Base-by-base conservation (phyloP, 108 stramenopile species). In the Pseudonitzschia multistriata region DNA sequence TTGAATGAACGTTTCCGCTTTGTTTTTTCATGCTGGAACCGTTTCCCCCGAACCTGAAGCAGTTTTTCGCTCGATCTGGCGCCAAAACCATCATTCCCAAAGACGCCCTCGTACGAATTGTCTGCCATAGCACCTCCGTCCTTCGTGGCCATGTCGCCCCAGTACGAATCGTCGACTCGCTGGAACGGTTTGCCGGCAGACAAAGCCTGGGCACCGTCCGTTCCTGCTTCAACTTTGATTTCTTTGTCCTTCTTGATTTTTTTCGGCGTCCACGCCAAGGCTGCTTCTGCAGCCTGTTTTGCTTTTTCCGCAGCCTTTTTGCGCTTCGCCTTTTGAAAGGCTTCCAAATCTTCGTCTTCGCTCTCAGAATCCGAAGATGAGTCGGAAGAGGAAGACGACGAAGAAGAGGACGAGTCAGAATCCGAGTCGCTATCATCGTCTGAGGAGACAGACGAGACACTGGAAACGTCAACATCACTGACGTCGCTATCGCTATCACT, bases 21-120 rank as follows among this genome's bases (percentile, higher is more conserved):
- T 30, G 95, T 99, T 83, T 99, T 99, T 83, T 99, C 99, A 59
- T 98, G 96, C 56, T 94, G 88, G 68, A 99, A 99, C 64, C 97
- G 95, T 74, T 97, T 98, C 25, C 99, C 99, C 30, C 96, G 82
- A 7, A 97, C 97, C 42, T 86, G 79, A 67, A 97, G 62, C 31
- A 99, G 80, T 65, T 95, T 97, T 69, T 97, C 87, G 57, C 85
- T 94, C 3, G 98, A 96, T 69, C 87, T 94, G 30, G 86, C 81
- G 39, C 99, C 99, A 79, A 93, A 99, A 28, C 99, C 99, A n/a
- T 81, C 71, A 14, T 79, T 70, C 34, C 99, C 98, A 74, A 98
- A 99, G 0, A 93, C 85, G 17, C 86, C 94, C 75, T 88, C 92
- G 66, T 97, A 96, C 30, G 88, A 88, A 72, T 94, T 98, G 76